Evolutionary conservation across 192 early-diverging fungal species (phyloP).

Genomic region (Dissophora globulifera): DNA sequence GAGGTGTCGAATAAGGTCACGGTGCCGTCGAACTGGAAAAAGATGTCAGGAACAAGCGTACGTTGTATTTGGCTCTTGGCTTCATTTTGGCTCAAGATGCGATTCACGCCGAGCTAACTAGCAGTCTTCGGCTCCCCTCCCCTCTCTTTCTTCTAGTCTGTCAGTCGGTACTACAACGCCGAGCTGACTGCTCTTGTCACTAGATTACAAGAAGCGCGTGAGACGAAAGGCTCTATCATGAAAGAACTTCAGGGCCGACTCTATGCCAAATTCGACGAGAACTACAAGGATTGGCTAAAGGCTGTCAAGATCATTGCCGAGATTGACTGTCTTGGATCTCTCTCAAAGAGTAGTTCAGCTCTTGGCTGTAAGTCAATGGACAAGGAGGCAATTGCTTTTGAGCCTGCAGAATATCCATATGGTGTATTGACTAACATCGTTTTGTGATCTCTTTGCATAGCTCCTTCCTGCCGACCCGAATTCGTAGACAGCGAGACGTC

Average conservation of each 20-base stretch:
- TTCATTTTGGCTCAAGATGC: too few relatives aligned
- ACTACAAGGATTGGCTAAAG: slow-evolving; percentile 76
- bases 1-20: slow-evolving; percentile 82
- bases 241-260: slow-evolving; percentile 78
- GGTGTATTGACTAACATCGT: neutral
- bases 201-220: slow-evolving; percentile 81
- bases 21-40: slow-evolving; percentile 81
- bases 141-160: slow-evolving; percentile 54
- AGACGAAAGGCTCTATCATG: slow-evolving; percentile 80
- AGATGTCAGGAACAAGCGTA: slow-evolving; percentile 83
- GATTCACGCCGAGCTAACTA: too few relatives aligned
- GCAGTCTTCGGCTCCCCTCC: too few relatives aligned
- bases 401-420: too few relatives aligned
- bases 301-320: slow-evolving; percentile 83
- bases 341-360: slow-evolving; percentile 71
- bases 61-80: slow-evolving; percentile 6
- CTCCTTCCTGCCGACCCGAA: slow-evolving; percentile 86
- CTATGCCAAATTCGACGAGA: slow-evolving; percentile 86
- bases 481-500: slow-evolving; percentile 76
- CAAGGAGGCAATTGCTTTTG: neutral
- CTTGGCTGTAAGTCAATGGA: slow-evolving; percentile 67
- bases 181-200: slow-evolving; percentile 72
- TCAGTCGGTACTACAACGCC: slow-evolving; percentile 87
- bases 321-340: slow-evolving; percentile 85
- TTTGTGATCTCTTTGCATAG: slow-evolving; percentile 25